These are phyloP conservation scores for Moesziomyces sp. DNA, from an alignment of 1,284 basidiomycete genomes.

Conservation along the genomic window DNA sequence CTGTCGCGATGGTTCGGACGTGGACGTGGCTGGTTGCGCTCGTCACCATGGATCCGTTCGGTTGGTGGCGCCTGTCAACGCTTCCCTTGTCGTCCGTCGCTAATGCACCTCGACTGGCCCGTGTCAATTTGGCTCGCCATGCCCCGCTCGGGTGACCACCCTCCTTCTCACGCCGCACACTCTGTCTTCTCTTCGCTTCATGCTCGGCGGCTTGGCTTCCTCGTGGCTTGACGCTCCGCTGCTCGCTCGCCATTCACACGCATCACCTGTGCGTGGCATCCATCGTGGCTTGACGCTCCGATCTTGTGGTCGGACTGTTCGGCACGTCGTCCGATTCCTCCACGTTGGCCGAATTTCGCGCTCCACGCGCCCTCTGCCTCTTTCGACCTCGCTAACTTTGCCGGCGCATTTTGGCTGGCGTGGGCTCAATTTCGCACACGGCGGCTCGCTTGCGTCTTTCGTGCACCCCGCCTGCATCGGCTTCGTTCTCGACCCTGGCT, in stretches of 20 bases:
- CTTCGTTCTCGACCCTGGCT: slow-evolving; percentile 3
- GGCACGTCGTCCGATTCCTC: background rate
- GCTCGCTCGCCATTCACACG: background rate
- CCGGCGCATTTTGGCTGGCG: no score
- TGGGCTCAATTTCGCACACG: background rate
- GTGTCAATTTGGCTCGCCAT: background rate
- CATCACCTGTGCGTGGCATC: background rate
- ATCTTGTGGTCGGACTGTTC: no score
- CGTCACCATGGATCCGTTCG: no score
- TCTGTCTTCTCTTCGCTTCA: no score
- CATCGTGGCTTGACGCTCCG: no score
- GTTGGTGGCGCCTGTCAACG: background rate
- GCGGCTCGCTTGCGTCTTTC: background rate
- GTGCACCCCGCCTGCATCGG: slow-evolving; percentile 1
- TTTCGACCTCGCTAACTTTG: background rate
- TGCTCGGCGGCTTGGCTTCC: background rate
- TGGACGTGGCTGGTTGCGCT: no score
- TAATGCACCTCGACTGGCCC: background rate
- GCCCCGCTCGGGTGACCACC: no score
- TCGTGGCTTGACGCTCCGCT: background rate
- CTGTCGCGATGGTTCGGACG: no score
- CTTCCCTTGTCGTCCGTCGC: background rate
- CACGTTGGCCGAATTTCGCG: background rate
- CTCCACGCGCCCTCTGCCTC: background rate
- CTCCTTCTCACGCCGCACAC: background rate